phyloP scores from a whole-genome alignment of 2,329 filamentous ascomycete genomes.

The Exophiala dermatitidis region DNA sequence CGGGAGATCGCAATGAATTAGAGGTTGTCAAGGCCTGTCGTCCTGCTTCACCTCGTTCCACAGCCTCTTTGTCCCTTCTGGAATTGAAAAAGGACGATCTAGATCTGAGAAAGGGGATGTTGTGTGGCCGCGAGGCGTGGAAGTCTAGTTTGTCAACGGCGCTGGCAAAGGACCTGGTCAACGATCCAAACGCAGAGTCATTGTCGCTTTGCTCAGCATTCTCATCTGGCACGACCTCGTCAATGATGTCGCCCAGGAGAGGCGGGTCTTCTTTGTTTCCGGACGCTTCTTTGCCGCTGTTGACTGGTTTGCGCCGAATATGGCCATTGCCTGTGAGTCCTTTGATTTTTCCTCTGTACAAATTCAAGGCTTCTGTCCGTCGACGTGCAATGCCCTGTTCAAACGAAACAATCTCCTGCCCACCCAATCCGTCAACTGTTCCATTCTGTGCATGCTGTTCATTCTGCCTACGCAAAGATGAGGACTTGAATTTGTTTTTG shows the following conservation, averaged over 20 bases:
- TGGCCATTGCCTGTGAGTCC: slow-evolving; percentile 13
- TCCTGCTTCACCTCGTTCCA: background rate
- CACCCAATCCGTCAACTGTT: background rate
- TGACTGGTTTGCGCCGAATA: slow-evolving; percentile 14
- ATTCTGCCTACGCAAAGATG: background rate
- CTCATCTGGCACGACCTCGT: slow-evolving; percentile 6
- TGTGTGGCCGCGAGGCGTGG: slow-evolving; percentile 13
- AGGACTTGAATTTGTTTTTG: slow-evolving; percentile 5
- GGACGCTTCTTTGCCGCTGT: slow-evolving; percentile 4
- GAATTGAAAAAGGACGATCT: slow-evolving; percentile 17
- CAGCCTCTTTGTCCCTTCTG: slow-evolving; percentile 5
- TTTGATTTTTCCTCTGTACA: slow-evolving; percentile 20
- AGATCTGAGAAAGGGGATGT: slow-evolving; percentile 11
- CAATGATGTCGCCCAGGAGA: slow-evolving; percentile 12
- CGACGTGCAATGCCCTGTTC: slow-evolving; percentile 1
- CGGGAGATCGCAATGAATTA: background rate
- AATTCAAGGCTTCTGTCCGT: slow-evolving; percentile 15
- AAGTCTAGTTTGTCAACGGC: slow-evolving; percentile 25
- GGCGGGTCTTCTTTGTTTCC: slow-evolving; percentile 8
- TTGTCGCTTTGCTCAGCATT: slow-evolving; percentile 10
- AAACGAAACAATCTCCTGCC: background rate
- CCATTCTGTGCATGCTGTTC: background rate
- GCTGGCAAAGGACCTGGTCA: slow-evolving; percentile 24
- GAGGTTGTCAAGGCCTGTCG: slow-evolving; percentile 2
- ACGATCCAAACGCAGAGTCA: slow-evolving; percentile 19